Base-by-base conservation (phyloP, 768 basidiomycete genomes). In the Rickenella mellea region DNA sequence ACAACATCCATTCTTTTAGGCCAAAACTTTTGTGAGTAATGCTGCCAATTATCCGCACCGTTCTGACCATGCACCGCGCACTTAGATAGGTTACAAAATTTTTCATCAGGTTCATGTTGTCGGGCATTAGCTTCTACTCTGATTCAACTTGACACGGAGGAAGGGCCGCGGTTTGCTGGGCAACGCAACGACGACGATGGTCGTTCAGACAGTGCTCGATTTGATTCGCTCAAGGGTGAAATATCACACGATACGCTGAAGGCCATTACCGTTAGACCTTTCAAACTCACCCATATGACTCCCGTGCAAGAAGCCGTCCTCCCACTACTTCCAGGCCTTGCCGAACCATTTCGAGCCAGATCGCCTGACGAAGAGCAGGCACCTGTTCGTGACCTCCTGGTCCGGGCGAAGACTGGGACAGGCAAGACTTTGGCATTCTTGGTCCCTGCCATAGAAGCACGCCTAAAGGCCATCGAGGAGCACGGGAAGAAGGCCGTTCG, bases 401-500 rank as follows among this genome's bases (percentile, higher is more conserved):
- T 93, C 43, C 82, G 87, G 56, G 85, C 90, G 4, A 84, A 80
- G 57, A 90, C 90, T 0, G 88, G 90, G 22, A 90, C 89, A 0
- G 90, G 88, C 25, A 94, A 93, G 63, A 93, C 89, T 0, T 63
- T 91, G 26, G 88, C 78, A 0, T 94, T 92, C 68, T 75, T 96
- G 42, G 70, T 94, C 15, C 89, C 89, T 7, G 87, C 86, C 5
- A 71, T 92, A 47, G 87, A 93, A 54, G 70, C 80, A 2, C 80
- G 92, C 6, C 27, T 86, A 15, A 72, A 73, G 43, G 62, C 71
- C 7, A 58, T 91, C n/a, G 60, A 74, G 5, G 60, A 62, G 4
- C 56, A 67, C 30, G 66, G 64, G 19, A 54, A 64, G 38, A 61
- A 67, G 21, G 67, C 66, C 1, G 61, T 64, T 14, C 42, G 51